Base-by-base conservation (phyloP, 1,284 basidiomycete species). In the Mycosarcoma mackinlayi region DNA sequence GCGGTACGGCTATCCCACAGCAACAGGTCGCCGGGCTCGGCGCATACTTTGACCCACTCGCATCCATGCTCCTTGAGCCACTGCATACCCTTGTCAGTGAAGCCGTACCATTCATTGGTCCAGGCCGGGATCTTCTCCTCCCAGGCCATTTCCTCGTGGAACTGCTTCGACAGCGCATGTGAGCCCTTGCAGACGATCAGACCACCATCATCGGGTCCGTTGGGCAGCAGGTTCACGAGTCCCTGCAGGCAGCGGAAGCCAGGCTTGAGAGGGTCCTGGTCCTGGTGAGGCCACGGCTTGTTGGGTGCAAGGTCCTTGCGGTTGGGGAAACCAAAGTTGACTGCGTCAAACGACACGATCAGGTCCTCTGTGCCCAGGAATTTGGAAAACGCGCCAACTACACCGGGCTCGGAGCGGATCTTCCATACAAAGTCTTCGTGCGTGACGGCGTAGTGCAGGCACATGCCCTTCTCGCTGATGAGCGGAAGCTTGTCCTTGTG, bases 341-440 rank as follows among this genome's bases (percentile, higher is more conserved):
- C 34, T 73, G 55, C 55, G 75, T 80, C 82, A 40, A 82, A 83
- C 10, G 82, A 83, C 28, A 83, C 81, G 19, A 84, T 64, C 9
- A 85, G 75, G 56, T 85, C 78, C 23, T 84, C 75, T 2, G 84
- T 85, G 14, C 80, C 83, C 81, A 83, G 84, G 40, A 85, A 75
- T 44, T 83, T 77, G 45, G 75, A 67, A 51, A 84, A 84, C 6
- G 71, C 66, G 25, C 83, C 76, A 33, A 84, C 73, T 14, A 84
- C 64, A 1, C 58, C 79, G 2, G 76, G 76, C 65, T 84, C 83
- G 30, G 72, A 47, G 28, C 83, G 65, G 50, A 84, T 83, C 49
- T 84, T 79, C 84, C 84, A 85, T 1, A 78, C 81, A 42, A 79
- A 83, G 48, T 84, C 82, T 65, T 84, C 84, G 65, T 84, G 83